Evolutionary conservation across 805 yeast species (phyloP).

Genomic region (Kodamaea hsintzibuensis): DNA sequence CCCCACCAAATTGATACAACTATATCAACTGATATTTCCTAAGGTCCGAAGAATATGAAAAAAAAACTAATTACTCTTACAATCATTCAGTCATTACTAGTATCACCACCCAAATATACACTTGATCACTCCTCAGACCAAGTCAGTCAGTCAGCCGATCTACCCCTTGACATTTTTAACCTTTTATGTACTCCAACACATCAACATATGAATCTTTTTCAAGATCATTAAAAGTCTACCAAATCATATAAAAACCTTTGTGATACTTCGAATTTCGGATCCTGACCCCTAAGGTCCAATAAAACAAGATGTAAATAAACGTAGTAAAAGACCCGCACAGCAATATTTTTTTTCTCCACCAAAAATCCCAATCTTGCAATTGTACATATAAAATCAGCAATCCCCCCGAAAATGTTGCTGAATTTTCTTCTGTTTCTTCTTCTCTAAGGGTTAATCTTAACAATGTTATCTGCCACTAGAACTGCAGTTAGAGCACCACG

Average conservation of each 20-base stretch:
- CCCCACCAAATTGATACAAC: conserved; percentile 1
- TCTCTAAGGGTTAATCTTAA: conserved; percentile 8
- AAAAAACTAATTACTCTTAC: too few species aligned
- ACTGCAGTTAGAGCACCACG: conserved; percentile 35
- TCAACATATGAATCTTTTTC: not conserved
- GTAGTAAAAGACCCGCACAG: not conserved
- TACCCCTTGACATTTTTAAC: not conserved
- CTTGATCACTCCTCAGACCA: not conserved
- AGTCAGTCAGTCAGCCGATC: too few species aligned
- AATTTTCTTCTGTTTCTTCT: conserved; percentile 6
- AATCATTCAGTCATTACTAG: not conserved
- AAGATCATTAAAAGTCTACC: not conserved
- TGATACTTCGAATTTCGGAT: not conserved
- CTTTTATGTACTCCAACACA: not conserved
- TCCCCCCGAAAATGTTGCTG: conserved; percentile 7
- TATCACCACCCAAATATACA: too few species aligned
- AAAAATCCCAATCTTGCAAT: not conserved
- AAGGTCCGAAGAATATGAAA: not conserved
- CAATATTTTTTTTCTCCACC: conserved; percentile 1
- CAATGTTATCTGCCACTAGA: conserved; percentile 46
- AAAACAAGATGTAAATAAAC: not conserved
- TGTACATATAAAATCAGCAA: conserved; percentile 7
- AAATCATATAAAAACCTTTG: not conserved
- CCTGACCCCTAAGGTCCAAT: not conserved
- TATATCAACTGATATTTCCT: conserved; percentile 2